A percentile compares a stretch with the other conserved stretches of the same genome.
phyloP scores from a whole-genome alignment of 202 grass and related monocot species.

The Panicum virgatum region DNA sequence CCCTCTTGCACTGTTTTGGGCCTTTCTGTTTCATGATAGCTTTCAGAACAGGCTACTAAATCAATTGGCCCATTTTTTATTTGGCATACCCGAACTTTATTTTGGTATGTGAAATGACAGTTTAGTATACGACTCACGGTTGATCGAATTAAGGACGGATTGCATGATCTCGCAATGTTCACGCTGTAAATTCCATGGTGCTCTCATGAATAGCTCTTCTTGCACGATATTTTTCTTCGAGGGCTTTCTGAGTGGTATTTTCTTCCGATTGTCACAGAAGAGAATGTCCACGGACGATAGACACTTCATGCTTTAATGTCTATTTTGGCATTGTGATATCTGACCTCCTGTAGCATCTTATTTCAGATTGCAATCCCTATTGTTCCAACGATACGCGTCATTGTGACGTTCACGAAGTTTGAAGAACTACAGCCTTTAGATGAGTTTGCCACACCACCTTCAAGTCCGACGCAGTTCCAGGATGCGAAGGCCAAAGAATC shows the following conservation, averaged over 20 bases:
- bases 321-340: not conserved
- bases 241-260: not conserved
- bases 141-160: conserved; percentile 14
- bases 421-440: conserved; percentile 80
- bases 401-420: conserved; percentile 95
- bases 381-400: conserved; percentile 93
- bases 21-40: not conserved
- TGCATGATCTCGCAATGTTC: not conserved
- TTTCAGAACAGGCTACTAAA: not conserved
- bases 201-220: not conserved
- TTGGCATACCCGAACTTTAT: not conserved
- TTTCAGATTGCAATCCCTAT: conserved; percentile 98
- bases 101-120: not conserved
- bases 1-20: not conserved
- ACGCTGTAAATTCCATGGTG: not conserved
- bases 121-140: not conserved
- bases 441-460: conserved; percentile 88
- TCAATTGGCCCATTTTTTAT: not conserved
- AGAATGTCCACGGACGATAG: not conserved
- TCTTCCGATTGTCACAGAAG: not conserved
- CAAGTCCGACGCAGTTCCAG: conserved; percentile 81
- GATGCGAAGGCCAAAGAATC: conserved; percentile 66
- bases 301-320: not conserved
- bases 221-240: not conserved
- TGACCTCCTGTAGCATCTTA: conserved; percentile 19